phyloP scores from a whole-genome alignment of 176 grass and related monocot species.

The Rhynchospora breviuscula region DNA sequence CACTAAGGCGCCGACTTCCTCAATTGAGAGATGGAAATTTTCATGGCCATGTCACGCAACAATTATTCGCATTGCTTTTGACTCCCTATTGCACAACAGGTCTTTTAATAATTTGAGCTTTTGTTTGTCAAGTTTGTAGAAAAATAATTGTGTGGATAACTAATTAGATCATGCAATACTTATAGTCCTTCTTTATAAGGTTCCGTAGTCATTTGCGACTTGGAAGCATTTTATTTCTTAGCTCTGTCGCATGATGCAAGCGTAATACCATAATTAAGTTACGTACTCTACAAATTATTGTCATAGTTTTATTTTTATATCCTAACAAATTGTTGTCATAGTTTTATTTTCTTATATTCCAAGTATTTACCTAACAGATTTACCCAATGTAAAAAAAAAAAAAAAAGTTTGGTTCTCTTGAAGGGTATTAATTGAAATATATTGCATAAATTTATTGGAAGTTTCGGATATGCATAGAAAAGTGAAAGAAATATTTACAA shows the following conservation, averaged over 20 bases:
- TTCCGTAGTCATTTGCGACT: background rate
- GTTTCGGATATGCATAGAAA: too few species aligned
- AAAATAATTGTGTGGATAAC: background rate
- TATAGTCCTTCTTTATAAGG: too few species aligned
- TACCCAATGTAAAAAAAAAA: too few species aligned
- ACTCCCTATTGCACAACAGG: slow-evolving; percentile 1
- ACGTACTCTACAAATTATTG: too few species aligned
- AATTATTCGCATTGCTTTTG: background rate
- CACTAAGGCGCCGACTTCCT: slow-evolving; percentile 29
- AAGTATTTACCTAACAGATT: background rate
- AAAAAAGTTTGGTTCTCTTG: too few species aligned
- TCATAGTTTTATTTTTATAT: background rate
- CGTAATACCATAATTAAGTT: background rate
- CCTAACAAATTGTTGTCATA: background rate
- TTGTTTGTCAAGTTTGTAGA: background rate
- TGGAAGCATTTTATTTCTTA: background rate
- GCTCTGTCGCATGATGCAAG: background rate
- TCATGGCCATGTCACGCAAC: slow-evolving; percentile 14
- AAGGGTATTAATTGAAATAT: background rate
- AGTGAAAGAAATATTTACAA: too few species aligned
- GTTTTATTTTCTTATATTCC: background rate
- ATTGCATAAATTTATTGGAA: too few species aligned
- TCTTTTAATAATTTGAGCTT: background rate
- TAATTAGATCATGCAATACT: background rate
- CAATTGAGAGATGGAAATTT: slow-evolving; percentile 5